Evolutionary conservation across 2,329 filamentous ascomycete species (phyloP).

Genomic region (Elsinoe australis): DNA sequence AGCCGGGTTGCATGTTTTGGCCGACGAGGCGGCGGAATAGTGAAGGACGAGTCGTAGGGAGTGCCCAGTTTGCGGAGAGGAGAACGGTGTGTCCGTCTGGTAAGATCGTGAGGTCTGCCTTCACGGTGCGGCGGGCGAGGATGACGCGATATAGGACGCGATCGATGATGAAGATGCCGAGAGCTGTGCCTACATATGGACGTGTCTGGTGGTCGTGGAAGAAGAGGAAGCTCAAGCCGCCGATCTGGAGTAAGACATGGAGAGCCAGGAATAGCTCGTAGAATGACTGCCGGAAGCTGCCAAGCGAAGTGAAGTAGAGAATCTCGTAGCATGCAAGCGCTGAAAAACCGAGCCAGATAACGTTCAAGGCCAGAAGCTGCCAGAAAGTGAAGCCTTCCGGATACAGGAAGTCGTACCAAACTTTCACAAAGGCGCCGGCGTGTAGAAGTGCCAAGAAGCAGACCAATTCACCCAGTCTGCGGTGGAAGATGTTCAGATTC

Average conservation of each 20-base stretch:
- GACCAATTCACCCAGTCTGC: conserved; percentile 54
- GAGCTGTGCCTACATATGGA: conserved; percentile 47
- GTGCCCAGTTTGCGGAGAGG: conserved; percentile 40
- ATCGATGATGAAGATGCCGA: conserved; percentile 52
- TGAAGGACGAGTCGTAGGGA: conserved; percentile 20
- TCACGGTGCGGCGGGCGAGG: conserved; percentile 44
- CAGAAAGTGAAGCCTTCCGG: conserved; percentile 37
- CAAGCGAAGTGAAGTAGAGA: conserved; percentile 56
- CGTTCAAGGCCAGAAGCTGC: conserved; percentile 45
- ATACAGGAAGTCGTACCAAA: conserved; percentile 48
- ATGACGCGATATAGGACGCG: conserved; percentile 50
- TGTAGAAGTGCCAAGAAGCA: conserved; percentile 54
- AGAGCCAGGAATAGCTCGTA: conserved; percentile 56
- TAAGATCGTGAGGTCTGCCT: conserved; percentile 46
- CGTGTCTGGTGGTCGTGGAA: conserved; percentile 50
- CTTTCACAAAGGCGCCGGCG: conserved; percentile 45
- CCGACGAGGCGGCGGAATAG: conserved; percentile 18
- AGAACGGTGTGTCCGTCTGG: conserved; percentile 51
- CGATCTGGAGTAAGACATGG: conserved; percentile 52
- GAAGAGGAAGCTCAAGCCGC: conserved; percentile 50
- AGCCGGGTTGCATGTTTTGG: conserved; percentile 41
- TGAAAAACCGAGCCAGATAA: conserved; percentile 48
- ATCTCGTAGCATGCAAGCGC: conserved; percentile 52
- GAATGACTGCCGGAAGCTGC: conserved; percentile 51
- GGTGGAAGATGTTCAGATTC: conserved; percentile 58